Base-by-base conservation (phyloP, 305 asterid genomes). In the Fraxinus angustifolia region DNA sequence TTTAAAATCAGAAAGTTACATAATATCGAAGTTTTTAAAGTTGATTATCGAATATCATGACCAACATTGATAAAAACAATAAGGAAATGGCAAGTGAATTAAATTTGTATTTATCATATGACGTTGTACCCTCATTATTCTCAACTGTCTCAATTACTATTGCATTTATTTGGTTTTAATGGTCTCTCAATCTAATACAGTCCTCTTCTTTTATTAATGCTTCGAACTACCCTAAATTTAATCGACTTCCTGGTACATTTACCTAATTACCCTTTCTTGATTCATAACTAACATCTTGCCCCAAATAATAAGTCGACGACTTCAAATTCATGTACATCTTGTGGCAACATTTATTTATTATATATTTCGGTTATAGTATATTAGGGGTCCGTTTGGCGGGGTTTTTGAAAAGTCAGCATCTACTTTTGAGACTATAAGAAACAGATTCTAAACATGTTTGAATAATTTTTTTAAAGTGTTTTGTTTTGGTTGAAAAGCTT, bases 101-200 rank as follows among this genome's bases (percentile, higher is more conserved):
- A 40, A 80, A 86, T 79, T 82, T 80, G 83, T 82, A 81, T 81
- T 85, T 83, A 88, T 85, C 90, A 85, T 86, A 79, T 82, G 88
- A 88, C 86, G 87, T 80, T 88, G 85, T 89, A 80, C 82, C 84
- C 76, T 86, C 89, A 86, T 91, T 83, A 84, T 90, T 89, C 89
- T 88, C 98, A 93, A 92, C 98, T 26, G 92, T 76, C 91, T 87
- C 97, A 89, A 90, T 92, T 89, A 92, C 94, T 90, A 78, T 82
- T 82, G 92, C 92, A 93, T 93, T 93, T 90, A 91, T 89, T 89
- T 89, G 87, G 77, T 85, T 88, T 91, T 88, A 91, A 90, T 91
- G 91, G 83, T 74, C 79, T 88, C 83, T 79, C 92, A 90, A 89
- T 88, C 89, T 86, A 89, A 90, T 84, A 85, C 76, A 83, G 80